phyloP scores from a whole-genome alignment of 805 yeast species.

The Kazachstania taianensis region DNA sequence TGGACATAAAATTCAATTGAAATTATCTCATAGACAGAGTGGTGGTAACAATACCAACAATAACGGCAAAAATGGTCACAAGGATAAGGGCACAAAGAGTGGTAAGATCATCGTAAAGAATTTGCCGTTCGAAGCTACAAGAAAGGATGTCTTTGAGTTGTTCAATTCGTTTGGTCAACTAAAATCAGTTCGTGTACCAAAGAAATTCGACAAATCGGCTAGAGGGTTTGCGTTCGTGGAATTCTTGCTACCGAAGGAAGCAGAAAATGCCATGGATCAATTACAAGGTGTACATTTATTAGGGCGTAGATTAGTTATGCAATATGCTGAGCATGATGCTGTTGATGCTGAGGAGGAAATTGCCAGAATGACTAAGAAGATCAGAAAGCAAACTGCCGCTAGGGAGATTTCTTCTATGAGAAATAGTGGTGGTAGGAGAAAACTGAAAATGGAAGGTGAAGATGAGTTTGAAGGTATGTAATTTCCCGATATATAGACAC shows the following conservation, averaged over 20 bases:
- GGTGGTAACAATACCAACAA: constrained; percentile 21
- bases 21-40: constrained; percentile 72
- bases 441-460: constrained; percentile 43
- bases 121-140: constrained; percentile 90
- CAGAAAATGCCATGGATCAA: constrained; percentile 88
- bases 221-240: constrained; percentile 98
- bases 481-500: background rate
- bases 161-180: constrained; percentile 92
- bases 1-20: constrained; percentile 84
- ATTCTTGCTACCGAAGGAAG: constrained; percentile 76
- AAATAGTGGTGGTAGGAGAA: constrained; percentile 65
- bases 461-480: constrained; percentile 21
- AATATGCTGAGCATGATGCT: constrained; percentile 77
- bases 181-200: constrained; percentile 90
- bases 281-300: constrained; percentile 92
- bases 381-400: constrained; percentile 68
- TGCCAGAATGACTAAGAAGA: constrained; percentile 80
- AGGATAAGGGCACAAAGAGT: constrained; percentile 35
- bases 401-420: constrained; percentile 63
- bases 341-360: constrained; percentile 84
- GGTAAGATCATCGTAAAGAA: constrained; percentile 88
- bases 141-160: constrained; percentile 85
- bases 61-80: constrained; percentile 19
- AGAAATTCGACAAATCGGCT: constrained; percentile 88
- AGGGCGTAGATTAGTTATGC: constrained; percentile 90